These are phyloP conservation scores for Talinum fruticosum DNA, from an alignment of 148 eudicot species.

Conservation along the genomic window DNA sequence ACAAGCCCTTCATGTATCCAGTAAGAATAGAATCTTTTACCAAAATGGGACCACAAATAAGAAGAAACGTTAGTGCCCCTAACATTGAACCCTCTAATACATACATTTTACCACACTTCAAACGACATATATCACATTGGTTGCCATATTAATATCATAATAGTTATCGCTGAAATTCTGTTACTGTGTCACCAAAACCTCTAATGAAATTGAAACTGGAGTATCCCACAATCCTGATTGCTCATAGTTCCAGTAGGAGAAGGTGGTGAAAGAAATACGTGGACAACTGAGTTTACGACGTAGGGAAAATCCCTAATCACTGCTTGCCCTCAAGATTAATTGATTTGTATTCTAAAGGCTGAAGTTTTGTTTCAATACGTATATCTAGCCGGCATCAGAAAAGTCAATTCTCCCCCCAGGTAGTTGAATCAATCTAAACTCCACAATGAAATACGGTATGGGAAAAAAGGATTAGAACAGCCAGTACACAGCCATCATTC, in stretches of 20 bases:
- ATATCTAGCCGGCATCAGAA: neutral
- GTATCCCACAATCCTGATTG: neutral
- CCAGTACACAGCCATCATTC: neutral
- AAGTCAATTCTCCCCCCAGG: neutral
- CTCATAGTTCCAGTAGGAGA: neutral
- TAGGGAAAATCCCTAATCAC: neutral
- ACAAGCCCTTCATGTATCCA: too few species aligned
- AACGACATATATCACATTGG: neutral
- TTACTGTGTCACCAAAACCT: neutral
- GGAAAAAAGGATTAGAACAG: neutral
- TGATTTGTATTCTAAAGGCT: neutral
- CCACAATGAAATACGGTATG: neutral
- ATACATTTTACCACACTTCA: neutral
- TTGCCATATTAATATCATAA: neutral
- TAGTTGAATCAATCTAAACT: too few species aligned
- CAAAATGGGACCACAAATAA: neutral
- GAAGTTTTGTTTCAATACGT: neutral
- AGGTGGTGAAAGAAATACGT: neutral
- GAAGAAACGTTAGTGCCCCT: neutral
- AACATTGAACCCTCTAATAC: neutral
- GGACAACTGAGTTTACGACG: neutral
- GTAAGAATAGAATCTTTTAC: neutral
- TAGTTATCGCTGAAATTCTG: neutral
- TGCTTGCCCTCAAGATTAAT: neutral
- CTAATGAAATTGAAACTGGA: neutral